Percentiles rank a stretch among this genome's conserved stretches.
These are phyloP conservation scores for Wallacemonas sp. DNA, from an alignment of 208 protist species.

Conservation along the genomic window DNA sequence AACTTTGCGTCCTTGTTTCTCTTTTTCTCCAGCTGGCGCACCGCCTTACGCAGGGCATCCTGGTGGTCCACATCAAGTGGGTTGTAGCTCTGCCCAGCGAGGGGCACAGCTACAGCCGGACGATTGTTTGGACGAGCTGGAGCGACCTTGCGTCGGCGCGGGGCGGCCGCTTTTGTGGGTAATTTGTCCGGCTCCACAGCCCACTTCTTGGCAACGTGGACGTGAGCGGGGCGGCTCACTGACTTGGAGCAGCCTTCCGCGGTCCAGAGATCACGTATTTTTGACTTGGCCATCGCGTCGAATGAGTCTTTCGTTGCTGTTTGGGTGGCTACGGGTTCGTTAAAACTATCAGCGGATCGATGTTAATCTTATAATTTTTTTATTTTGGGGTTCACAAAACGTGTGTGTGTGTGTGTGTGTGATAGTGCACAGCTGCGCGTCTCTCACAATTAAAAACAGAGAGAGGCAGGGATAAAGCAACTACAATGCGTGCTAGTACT, in stretches of 20 bases:
- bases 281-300: slow-evolving; percentile 25
- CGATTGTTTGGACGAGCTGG: slow-evolving; percentile 80
- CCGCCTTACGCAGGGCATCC: slow-evolving; percentile 53
- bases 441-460: no score
- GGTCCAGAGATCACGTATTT: slow-evolving; percentile 70
- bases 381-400: no score
- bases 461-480: not conserved
- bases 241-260: slow-evolving; percentile 39
- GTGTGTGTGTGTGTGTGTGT: not conserved
- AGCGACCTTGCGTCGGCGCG: slow-evolving; percentile 77
- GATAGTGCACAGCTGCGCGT: no score
- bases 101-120: slow-evolving; percentile 64
- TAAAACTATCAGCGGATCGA: no score
- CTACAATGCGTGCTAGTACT: no score
- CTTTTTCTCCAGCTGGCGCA: slow-evolving; percentile 63
- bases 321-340: no score
- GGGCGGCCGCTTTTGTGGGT: slow-evolving; percentile 50
- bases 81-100: slow-evolving; percentile 88
- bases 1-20: slow-evolving; percentile 71
- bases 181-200: slow-evolving; percentile 60
- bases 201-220: slow-evolving; percentile 56
- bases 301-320: no score
- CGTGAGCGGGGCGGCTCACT: slow-evolving; percentile 50
- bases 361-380: no score
- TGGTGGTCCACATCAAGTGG: slow-evolving; percentile 78